phyloP scores from a whole-genome alignment of 345 rosid genomes.

The Salix suchowensis region DNA sequence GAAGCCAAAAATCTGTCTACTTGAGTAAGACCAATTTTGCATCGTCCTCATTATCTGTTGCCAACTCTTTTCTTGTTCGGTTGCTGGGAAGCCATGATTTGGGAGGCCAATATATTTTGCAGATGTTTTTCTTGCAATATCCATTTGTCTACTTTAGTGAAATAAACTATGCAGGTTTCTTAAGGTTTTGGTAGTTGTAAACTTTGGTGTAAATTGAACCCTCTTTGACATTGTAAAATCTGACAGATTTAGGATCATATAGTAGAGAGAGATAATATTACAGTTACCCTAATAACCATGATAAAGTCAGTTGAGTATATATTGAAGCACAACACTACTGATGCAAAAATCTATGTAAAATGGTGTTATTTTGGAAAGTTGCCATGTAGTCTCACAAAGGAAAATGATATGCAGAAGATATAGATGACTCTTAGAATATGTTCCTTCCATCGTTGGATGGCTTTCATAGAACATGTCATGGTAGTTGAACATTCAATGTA shows the following conservation, averaged over 20 bases:
- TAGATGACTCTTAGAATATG: not conserved
- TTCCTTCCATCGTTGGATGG: not conserved
- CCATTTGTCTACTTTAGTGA: not conserved
- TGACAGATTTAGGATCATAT: not conserved
- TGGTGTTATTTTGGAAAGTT: not conserved
- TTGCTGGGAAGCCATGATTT: not conserved
- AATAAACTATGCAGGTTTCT: slow-evolving; percentile 2
- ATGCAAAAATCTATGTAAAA: not conserved
- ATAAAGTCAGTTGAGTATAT: not conserved
- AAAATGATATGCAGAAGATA: no score
- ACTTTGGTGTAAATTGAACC: not conserved
- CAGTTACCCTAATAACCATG: not conserved
- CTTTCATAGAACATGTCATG: not conserved
- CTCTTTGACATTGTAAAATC: not conserved
- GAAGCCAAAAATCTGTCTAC: slow-evolving; percentile 32
- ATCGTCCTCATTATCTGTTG: slow-evolving; percentile 2
- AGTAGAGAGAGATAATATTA: not conserved
- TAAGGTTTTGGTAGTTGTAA: not conserved
- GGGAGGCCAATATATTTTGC: not conserved
- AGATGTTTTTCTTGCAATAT: not conserved
- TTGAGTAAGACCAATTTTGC: slow-evolving; percentile 19
- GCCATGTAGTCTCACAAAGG: not conserved
- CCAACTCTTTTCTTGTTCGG: not conserved
- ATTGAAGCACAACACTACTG: not conserved
- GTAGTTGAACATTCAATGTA: not conserved